phyloP scores from a whole-genome alignment of 352 stramenopile genomes.

The Phytophthora meadii region DNA sequence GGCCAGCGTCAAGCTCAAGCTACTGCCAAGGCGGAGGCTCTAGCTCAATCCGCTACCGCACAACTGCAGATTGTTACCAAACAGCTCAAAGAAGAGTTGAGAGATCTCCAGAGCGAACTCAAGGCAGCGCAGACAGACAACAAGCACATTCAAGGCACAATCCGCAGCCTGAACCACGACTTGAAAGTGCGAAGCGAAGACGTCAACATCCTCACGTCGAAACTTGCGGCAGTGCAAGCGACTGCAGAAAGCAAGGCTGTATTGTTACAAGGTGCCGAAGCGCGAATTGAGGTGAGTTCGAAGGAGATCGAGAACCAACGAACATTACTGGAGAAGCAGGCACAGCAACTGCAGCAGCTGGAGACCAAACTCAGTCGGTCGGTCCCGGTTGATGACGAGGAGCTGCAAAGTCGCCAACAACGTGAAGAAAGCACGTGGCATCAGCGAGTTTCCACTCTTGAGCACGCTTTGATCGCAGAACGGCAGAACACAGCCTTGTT shows the following conservation, averaged over 20 bases:
- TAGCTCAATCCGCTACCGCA: background rate
- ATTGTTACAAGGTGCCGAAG: conserved; percentile 37
- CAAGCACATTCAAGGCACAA: conserved; percentile 24
- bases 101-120: conserved; percentile 9
- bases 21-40: conserved; percentile 20
- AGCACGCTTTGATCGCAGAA: conserved; percentile 59
- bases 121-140: conserved; percentile 18
- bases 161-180: conserved; percentile 18
- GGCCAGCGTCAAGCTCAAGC: conserved; percentile 16
- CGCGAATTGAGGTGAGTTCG: conserved; percentile 17
- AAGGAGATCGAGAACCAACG: conserved; percentile 49
- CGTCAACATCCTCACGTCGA: conserved; percentile 21
- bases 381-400: conserved; percentile 57
- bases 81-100: conserved; percentile 17
- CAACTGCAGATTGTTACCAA: conserved; percentile 27
- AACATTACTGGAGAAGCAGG: conserved; percentile 40
- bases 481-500: conserved; percentile 46
- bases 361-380: conserved; percentile 61
- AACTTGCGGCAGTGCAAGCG: conserved; percentile 17
- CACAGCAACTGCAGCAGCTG: conserved; percentile 53
- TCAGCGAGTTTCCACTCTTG: conserved; percentile 57
- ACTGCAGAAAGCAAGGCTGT: conserved; percentile 9
- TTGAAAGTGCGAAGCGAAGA: conserved; percentile 25
- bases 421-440: conserved; percentile 69
- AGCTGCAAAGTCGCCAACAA: conserved; percentile 44